phyloP scores from a whole-genome alignment of 2,329 filamentous ascomycete genomes.

The Cladosporium oxysporum region DNA sequence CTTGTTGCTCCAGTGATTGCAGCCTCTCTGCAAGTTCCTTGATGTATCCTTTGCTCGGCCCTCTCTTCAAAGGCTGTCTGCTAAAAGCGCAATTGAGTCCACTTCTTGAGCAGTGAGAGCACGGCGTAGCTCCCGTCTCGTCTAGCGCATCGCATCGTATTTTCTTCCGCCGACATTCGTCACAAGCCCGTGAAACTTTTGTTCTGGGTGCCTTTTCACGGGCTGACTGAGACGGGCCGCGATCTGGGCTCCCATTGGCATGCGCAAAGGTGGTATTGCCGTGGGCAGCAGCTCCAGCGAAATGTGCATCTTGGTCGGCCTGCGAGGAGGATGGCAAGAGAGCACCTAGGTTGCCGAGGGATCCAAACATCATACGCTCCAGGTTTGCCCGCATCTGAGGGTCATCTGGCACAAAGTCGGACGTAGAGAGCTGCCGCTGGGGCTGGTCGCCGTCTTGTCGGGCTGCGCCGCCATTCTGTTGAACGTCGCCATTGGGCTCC shows the following conservation, averaged over 20 bases:
- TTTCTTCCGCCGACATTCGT: constrained; percentile 85
- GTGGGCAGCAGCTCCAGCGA: constrained; percentile 21
- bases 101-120: constrained; percentile 77
- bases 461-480: constrained; percentile 11
- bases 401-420: constrained; percentile 21
- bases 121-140: constrained; percentile 71
- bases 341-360: constrained; percentile 8
- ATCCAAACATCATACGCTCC: constrained; percentile 19
- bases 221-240: constrained; percentile 20
- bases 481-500: background rate
- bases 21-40: constrained; percentile 87
- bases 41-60: constrained; percentile 91
- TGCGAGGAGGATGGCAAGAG: constrained; percentile 11
- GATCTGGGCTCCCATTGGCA: constrained; percentile 25
- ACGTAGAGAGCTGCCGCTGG: background rate
- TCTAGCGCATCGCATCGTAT: constrained; percentile 83
- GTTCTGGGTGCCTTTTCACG: constrained; percentile 61
- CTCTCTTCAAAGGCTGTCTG: constrained; percentile 74
- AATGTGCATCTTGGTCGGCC: constrained; percentile 19
- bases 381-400: constrained; percentile 24
- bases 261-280: constrained; percentile 28
- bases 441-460: constrained; percentile 3
- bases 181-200: constrained; percentile 85
- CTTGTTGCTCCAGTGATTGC: constrained; percentile 77
- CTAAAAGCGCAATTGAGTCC: constrained; percentile 81